phyloP scores from a whole-genome alignment of 192 early-diverging fungal species.

The Coemansia sp. region DNA sequence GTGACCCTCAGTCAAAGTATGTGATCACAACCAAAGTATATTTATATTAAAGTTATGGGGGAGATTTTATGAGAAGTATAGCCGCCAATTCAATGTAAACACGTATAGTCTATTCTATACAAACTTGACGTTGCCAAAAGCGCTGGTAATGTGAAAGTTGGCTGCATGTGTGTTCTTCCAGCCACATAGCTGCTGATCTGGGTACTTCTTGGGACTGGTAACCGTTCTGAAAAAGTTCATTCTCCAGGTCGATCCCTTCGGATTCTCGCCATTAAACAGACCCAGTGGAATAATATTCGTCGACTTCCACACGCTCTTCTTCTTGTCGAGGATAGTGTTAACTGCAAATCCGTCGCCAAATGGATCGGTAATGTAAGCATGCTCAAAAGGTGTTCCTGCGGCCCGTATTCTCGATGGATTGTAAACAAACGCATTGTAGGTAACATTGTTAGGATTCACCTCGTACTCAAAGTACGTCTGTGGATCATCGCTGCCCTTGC shows the following conservation, averaged over 20 bases:
- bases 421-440: constrained; percentile 15
- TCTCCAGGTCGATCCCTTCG: constrained; percentile 2
- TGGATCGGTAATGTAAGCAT: constrained; percentile 4
- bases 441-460: constrained; percentile 16
- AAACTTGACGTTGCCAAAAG: constrained; percentile 8
- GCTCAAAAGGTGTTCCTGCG: constrained; percentile 6
- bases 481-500: constrained; percentile 5
- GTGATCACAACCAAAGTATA: no score
- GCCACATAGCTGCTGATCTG: constrained; percentile 7
- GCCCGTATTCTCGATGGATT: constrained; percentile 6
- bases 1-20: no score
- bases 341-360: constrained; percentile 10
- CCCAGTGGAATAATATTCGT: constrained; percentile 5
- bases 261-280: constrained; percentile 10
- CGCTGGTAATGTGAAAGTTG: constrained; percentile 9
- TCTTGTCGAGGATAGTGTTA: constrained; percentile 9
- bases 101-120: no score
- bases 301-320: constrained; percentile 8
- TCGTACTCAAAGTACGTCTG: constrained; percentile 15
- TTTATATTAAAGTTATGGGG: no score
- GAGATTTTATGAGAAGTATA: constrained; percentile 7
- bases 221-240: constrained; percentile 18
- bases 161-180: constrained; percentile 5
- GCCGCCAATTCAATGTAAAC: no score
- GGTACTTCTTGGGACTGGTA: constrained; percentile 8